phyloP scores from a whole-genome alignment of 257 asterid species.

The Jasminum sambac region DNA sequence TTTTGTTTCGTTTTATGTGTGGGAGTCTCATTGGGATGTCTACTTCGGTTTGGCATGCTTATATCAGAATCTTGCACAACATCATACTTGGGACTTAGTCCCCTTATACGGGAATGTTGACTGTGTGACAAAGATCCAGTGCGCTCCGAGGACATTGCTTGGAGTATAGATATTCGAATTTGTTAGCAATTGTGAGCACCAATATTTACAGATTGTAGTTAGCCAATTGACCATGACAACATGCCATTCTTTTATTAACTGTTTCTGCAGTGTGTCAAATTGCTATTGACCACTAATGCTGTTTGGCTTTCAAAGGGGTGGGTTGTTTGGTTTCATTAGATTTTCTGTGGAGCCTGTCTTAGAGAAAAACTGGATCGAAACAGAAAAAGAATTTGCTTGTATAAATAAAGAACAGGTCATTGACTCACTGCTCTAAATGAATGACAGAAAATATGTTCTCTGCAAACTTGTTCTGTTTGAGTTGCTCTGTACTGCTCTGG shows the following conservation, averaged over 20 bases:
- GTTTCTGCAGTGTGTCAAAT: background rate
- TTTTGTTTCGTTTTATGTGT: background rate
- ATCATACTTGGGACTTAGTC: constrained; percentile 2
- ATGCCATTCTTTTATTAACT: background rate
- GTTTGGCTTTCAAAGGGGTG: background rate
- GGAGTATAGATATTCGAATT: background rate
- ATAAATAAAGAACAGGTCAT: background rate
- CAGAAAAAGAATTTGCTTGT: background rate
- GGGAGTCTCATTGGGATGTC: constrained; percentile 4
- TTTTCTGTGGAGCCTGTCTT: background rate
- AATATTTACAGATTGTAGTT: background rate
- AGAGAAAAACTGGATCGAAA: background rate
- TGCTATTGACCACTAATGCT: background rate
- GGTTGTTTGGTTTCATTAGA: background rate
- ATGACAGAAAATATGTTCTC: background rate
- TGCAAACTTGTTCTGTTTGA: background rate
- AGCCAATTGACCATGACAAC: background rate
- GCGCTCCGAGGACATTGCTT: background rate
- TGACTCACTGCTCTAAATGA: background rate
- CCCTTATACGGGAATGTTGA: background rate
- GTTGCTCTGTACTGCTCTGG: background rate
- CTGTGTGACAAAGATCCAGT: background rate
- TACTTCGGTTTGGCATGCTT: constrained; percentile 7
- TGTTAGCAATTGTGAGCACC: background rate
- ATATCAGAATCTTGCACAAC: background rate